Conservation (phyloP, 805 yeast species). For the Ogataea trehaloabstinens region DNA sequence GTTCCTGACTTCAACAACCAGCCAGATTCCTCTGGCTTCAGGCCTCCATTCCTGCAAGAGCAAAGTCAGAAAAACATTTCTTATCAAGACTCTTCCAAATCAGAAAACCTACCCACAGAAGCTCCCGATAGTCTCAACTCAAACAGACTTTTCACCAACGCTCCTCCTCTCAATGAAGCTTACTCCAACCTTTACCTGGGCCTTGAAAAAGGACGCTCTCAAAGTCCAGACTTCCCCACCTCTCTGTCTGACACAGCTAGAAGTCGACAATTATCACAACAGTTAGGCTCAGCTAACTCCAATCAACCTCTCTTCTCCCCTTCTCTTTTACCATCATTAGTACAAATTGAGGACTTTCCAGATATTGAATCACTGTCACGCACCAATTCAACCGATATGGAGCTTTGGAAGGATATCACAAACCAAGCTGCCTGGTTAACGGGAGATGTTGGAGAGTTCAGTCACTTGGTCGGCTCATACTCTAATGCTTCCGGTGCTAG, state of each 20-base stretch:
- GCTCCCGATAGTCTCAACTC: background rate
- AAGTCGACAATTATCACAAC: background rate
- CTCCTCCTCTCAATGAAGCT: background rate
- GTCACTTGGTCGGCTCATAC: constrained; percentile 13
- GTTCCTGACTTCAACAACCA: constrained; percentile 20
- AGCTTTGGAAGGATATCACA: constrained; percentile 76
- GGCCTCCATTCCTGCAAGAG: constrained; percentile 2
- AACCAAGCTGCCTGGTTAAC: constrained; percentile 73
- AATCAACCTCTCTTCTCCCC: constrained; percentile 26
- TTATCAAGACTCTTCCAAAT: background rate
- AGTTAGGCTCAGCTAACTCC: background rate
- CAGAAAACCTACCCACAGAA: background rate
- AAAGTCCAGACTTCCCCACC: background rate
- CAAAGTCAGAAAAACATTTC: background rate
- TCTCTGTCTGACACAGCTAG: background rate
- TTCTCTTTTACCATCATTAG: constrained; percentile 29
- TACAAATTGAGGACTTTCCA: constrained; percentile 34
- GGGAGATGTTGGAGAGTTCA: constrained; percentile 42
- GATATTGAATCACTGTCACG: constrained; percentile 33
- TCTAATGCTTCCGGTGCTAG: background rate
- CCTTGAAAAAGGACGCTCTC: background rate
- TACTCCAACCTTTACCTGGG: background rate
- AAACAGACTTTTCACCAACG: background rate
- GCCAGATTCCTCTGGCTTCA: constrained; percentile 13
- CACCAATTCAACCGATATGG: constrained; percentile 41